A percentile compares a stretch with the other conserved stretches of the same genome.
These are phyloP conservation scores for Aspergillus sp. DNA, from an alignment of 2,329 filamentous ascomycete species.

Conservation along the genomic window DNA sequence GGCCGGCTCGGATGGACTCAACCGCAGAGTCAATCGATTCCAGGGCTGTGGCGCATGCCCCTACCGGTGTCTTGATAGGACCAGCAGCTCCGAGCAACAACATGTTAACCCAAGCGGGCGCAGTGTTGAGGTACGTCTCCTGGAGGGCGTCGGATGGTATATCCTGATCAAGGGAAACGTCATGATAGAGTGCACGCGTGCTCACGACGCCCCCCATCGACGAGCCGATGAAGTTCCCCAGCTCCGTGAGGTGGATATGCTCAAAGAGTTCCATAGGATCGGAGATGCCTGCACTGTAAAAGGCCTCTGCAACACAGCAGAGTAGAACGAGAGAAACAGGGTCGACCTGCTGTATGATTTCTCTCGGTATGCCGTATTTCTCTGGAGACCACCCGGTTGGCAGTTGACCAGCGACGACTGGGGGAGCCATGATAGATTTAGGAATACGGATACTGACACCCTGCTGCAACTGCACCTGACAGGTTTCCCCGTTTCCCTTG, in stretches of 20 bases:
- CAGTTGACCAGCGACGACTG: slow-evolving; percentile 78
- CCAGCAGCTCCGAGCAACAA: slow-evolving; percentile 89
- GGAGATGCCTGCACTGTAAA: slow-evolving; percentile 86
- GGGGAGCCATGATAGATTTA: background rate
- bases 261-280: slow-evolving; percentile 99
- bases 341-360: slow-evolving; percentile 93
- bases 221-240: slow-evolving; percentile 93
- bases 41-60: slow-evolving; percentile 90
- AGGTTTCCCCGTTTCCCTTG: background rate
- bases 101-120: slow-evolving; percentile 99
- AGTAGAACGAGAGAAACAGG: slow-evolving; percentile 92
- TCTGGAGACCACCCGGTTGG: slow-evolving; percentile 94
- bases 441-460: slow-evolving; percentile 71
- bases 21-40: slow-evolving; percentile 95
- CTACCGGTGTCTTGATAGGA: slow-evolving; percentile 93
- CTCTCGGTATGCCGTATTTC: slow-evolving; percentile 88
- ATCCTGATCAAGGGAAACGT: slow-evolving; percentile 88
- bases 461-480: slow-evolving; percentile 84
- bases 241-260: slow-evolving; percentile 92
- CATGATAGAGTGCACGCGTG: slow-evolving; percentile 91
- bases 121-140: slow-evolving; percentile 98
- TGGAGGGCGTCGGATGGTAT: slow-evolving; percentile 96
- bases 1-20: slow-evolving; percentile 94
- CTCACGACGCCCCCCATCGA: slow-evolving; percentile 90
- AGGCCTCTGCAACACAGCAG: slow-evolving; percentile 82